A percentile compares a stretch with the other conserved stretches of the same genome.
phyloP scores from a whole-genome alignment of 495 filamentous ascomycete genomes.

The Hypoxylon fuscum region DNA sequence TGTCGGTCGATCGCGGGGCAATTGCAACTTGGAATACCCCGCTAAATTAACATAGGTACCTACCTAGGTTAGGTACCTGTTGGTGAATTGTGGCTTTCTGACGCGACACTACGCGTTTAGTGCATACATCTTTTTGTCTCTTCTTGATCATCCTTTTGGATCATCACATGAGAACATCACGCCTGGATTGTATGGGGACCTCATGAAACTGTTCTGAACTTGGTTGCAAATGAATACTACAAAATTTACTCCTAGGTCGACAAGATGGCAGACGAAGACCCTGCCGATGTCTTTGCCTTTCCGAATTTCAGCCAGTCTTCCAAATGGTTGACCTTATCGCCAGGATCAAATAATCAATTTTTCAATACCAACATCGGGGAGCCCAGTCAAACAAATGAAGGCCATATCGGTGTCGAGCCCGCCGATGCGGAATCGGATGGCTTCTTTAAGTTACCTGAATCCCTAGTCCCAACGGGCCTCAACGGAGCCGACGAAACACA shows the following conservation, averaged over 20 bases:
- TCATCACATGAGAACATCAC: background rate
- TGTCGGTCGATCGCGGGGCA: constrained; percentile 14
- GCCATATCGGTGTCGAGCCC: constrained; percentile 16
- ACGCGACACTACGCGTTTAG: no score
- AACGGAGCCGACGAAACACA: constrained; percentile 37
- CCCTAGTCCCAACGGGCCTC: constrained; percentile 43
- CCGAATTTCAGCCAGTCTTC: constrained; percentile 69
- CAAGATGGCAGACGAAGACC: constrained; percentile 58
- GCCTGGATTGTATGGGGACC: background rate
- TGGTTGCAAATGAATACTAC: constrained; percentile 21
- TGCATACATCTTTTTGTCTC: no score
- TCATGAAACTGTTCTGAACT: background rate
- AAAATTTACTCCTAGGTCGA: background rate
- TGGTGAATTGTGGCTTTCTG: no score
- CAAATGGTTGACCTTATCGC: constrained; percentile 44
- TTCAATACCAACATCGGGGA: constrained; percentile 22
- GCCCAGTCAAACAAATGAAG: constrained; percentile 5
- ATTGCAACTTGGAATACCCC: background rate
- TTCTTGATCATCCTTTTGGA: background rate
- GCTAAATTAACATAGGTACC: no score
- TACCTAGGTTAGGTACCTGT: background rate
- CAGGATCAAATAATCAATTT: constrained; percentile 30
- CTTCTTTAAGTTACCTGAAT: constrained; percentile 56
- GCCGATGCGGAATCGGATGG: constrained; percentile 36
- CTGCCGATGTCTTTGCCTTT: constrained; percentile 73